Base-by-base conservation (phyloP, 2,329 filamentous ascomycete genomes). In the Diaporthe sp. region DNA sequence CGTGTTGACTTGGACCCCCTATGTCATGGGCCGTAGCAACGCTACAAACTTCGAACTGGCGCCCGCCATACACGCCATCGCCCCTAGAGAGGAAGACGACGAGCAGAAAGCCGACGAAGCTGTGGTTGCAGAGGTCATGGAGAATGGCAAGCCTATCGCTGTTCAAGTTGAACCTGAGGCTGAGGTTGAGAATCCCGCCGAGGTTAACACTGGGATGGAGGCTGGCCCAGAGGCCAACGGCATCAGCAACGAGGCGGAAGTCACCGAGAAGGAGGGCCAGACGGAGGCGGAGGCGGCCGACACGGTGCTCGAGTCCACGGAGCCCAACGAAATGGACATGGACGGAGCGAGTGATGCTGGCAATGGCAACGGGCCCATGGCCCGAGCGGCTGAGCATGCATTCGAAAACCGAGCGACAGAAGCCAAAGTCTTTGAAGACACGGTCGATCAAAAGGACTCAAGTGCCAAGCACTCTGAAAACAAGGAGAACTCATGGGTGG, bases 1-100 rank as follows among this genome's bases (percentile, higher is more conserved):
- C 58, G 92, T 92, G 25, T 88, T 99, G 35, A 93, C 96, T 15
- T 99, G 97, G 97, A 98, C 96, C 19, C 97, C 97, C 0, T 99
- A 98, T 82, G 92, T 98, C 55, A 98, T 98, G 95, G 96, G 97
- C 35, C 92, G 95, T 76, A 93, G 91, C 82, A 96, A 94, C 78
- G 91, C 93, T 47, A 93, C 93, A 5, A 94, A 95, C 79, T 96
- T 97, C 79, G 95, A 97, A 80, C 90, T 95, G 67, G 94, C 92
- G 8, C 94, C 94, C 8, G 89, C 93, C 9, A 86, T 98, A 73
- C 96, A 95, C 77, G 94, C 96, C 1, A 94, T 98, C 71, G 96
- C 96, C 17, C 95, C 93, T 7, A 91, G 96, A 47, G 95, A 97
- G 76, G 95, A 95, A 30, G 91, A 93, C 9, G 90, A 90, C 15